Conservation (phyloP, 345 rosid genomes). For the Rhodamnia rubescens region DNA sequence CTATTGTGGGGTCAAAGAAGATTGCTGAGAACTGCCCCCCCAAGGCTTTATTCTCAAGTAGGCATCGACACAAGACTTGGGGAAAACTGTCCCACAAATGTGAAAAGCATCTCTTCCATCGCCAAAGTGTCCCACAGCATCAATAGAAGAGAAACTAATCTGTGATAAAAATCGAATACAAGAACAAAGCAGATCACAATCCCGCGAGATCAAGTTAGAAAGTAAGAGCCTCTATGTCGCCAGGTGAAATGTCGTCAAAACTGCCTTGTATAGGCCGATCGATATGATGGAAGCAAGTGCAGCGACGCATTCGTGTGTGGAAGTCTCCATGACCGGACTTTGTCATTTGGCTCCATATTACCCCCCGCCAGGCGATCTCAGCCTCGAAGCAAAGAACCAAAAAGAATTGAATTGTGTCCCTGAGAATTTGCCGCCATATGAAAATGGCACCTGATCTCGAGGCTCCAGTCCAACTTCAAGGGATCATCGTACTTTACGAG, state of each 20-base stretch:
- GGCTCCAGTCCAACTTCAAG: background rate
- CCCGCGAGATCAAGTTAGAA: background rate
- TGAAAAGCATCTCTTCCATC: background rate
- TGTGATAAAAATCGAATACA: background rate
- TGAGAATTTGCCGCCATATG: background rate
- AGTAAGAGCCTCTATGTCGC: background rate
- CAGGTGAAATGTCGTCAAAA: background rate
- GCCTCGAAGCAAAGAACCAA: background rate
- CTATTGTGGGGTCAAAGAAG: background rate
- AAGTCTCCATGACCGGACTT: background rate
- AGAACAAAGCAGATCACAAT: background rate
- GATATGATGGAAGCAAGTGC: background rate
- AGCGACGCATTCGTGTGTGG: background rate
- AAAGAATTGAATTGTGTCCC: background rate
- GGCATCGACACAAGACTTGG: background rate
- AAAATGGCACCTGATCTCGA: background rate
- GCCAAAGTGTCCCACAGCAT: background rate
- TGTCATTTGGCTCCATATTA: background rate
- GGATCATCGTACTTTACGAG: conserved; percentile 44
- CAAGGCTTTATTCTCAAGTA: background rate
- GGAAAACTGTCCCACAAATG: background rate
- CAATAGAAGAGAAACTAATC: background rate
- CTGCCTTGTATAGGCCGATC: background rate
- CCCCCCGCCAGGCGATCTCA: background rate
- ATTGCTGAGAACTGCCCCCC: background rate